Percentiles rank a stretch among this genome's conserved stretches.
phyloP scores from a whole-genome alignment of 1,284 basidiomycete species.

The Pulchroboletus neoregius region DNA sequence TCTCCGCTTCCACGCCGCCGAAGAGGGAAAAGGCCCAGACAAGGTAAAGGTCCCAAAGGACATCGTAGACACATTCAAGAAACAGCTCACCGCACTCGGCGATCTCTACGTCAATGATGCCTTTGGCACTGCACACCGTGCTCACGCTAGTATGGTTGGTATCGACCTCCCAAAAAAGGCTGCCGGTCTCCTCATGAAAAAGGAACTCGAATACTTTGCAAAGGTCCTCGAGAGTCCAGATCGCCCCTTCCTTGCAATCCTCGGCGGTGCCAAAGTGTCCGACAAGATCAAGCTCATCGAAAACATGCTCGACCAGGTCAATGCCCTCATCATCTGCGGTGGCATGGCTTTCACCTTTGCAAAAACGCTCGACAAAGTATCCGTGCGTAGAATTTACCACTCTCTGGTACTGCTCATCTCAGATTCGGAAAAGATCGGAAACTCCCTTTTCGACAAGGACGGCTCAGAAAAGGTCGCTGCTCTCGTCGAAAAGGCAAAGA shows the following conservation, averaged over 20 bases:
- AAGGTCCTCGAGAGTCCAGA: constrained; percentile 96
- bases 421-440: constrained; percentile 66
- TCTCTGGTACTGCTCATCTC: not conserved
- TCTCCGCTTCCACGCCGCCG: constrained; percentile 97
- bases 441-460: constrained; percentile 90
- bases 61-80: constrained; percentile 56
- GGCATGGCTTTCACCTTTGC: constrained; percentile 99
- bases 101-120: constrained; percentile 99
- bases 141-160: constrained; percentile 98
- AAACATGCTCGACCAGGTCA: constrained; percentile 98
- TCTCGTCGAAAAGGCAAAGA: constrained; percentile 91
- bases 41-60: constrained; percentile 68
- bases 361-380: constrained; percentile 83
- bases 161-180: constrained; percentile 92
- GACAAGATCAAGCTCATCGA: constrained; percentile 99
- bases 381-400: constrained; percentile 42
- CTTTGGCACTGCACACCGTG: constrained; percentile 97
- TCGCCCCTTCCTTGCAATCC: constrained; percentile 95
- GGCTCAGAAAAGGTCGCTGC: constrained; percentile 85
- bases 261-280: constrained; percentile 98
- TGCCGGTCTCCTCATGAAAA: constrained; percentile 96
- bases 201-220: constrained; percentile 98
- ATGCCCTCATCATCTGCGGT: constrained; percentile 95
- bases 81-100: constrained; percentile 82
- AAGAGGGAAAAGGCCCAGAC: constrained; percentile 96